Evolutionary conservation across 768 basidiomycete genomes (phyloP), one percentile per base, ranked within the genome.

Genomic region (Russula griseocarnosa): DNA sequence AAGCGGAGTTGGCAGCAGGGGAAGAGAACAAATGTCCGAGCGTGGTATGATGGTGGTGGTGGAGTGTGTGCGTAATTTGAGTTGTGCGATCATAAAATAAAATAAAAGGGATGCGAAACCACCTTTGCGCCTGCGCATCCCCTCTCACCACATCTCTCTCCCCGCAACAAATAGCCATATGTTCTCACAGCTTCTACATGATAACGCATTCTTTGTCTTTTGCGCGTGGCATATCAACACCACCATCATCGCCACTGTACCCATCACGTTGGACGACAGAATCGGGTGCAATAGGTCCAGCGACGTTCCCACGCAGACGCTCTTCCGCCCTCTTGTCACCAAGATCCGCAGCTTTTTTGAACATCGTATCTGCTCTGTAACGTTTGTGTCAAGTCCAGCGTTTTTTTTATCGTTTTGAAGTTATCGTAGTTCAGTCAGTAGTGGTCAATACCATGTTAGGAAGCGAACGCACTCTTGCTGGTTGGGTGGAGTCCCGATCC

Each of bases 271-370:
- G 78, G 38, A 89, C 75, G 11, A 90, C 82, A 6, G 87, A 78
- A 38, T 82, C 84, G 1, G 86, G 77, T 34, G 76, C 79, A 65
- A 83, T 73, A 7, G 84, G 82, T 58, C 81, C 81, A 59, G 75
- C 82, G 50, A 81, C 81, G 7, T 83, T 79, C 13, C 84, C 77
- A 71, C 83, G 86, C 16, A 98, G 77, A 58, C 97, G 86, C 71
- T 95, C 92, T 9, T 82, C 77, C 0, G 97, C 94, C 63, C 97
- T 91, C 73, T 92, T 96, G 76, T 99, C 97, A 55, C 96, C 95
- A 34, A 86, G 83, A 2, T 95, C 93, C 18, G 94, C 88, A 3
- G 97, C 92, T 66, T 84, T 84, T 76, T 92, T 91, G 79, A 94
- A 98, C 81, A 88, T 98, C 16, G 79, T 70, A 40, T 85, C 76